Conservation (phyloP, 169 alveolate genomes). For the Perkinsus olseni region DNA sequence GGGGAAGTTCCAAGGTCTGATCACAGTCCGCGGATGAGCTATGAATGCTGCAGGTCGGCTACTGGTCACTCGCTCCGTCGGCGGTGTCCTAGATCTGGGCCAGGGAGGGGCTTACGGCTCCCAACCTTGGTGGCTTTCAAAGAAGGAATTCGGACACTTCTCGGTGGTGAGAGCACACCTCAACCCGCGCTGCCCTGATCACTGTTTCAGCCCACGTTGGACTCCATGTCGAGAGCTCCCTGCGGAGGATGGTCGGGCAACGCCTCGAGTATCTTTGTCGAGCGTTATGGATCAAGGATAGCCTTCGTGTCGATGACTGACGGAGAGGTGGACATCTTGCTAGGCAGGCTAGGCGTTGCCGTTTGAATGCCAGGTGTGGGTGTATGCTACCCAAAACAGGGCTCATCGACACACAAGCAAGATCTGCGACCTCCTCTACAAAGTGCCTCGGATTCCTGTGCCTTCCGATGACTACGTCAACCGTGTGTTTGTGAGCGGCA, state of each 20-base stretch:
- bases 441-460: not conserved
- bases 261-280: not conserved
- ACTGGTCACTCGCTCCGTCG: not conserved
- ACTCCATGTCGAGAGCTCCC: not conserved
- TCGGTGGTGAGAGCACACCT: not conserved
- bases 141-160: not conserved
- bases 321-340: not conserved
- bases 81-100: not conserved
- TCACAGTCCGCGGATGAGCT: not conserved
- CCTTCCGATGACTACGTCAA: not conserved
- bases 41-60: not conserved
- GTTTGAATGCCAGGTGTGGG: not conserved
- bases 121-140: not conserved
- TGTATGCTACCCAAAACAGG: not conserved
- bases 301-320: not conserved
- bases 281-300: not conserved
- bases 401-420: not conserved
- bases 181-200: too few species aligned
- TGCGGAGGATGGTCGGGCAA: not conserved
- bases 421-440: not conserved
- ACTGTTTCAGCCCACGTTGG: not conserved
- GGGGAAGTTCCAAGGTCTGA: not conserved
- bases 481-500: not conserved
- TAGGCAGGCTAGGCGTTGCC: not conserved
- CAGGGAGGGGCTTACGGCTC: not conserved